Conservation (phyloP, 2,329 filamentous ascomycete species). For the Cercospora citrullina region DNA sequence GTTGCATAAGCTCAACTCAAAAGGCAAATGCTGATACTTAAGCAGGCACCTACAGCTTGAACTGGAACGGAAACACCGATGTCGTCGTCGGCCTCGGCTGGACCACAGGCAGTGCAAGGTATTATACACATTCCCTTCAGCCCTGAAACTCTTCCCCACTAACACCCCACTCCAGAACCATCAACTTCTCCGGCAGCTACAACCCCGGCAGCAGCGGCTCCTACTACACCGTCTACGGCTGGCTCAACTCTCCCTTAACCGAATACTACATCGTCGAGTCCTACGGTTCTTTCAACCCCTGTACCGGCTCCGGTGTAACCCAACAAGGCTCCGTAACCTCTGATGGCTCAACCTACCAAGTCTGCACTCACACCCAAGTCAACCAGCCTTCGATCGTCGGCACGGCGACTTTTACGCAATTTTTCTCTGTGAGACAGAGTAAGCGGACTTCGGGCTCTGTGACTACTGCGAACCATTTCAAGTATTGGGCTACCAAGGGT, state of each 20-base stretch:
- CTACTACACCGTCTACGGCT: slow-evolving; percentile 60
- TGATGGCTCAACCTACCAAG: slow-evolving; percentile 56
- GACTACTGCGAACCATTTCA: slow-evolving; percentile 54
- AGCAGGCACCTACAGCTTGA: slow-evolving; percentile 50
- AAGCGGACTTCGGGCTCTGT: slow-evolving; percentile 56
- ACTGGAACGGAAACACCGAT: slow-evolving; percentile 49
- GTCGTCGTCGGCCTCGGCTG: slow-evolving; percentile 60
- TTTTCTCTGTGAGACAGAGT: slow-evolving; percentile 53
- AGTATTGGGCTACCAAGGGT: slow-evolving; percentile 48
- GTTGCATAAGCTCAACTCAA: neutral
- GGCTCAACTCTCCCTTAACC: slow-evolving; percentile 54
- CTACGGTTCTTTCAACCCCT: slow-evolving; percentile 51
- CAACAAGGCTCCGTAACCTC: slow-evolving; percentile 53
- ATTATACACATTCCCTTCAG: neutral
- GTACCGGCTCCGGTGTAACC: slow-evolving; percentile 45
- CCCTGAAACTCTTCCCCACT: neutral
- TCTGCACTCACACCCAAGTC: slow-evolving; percentile 52
- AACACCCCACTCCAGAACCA: slow-evolving; percentile 17
- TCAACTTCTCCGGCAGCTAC: slow-evolving; percentile 28
- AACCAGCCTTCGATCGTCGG: slow-evolving; percentile 51
- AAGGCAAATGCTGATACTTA: neutral
- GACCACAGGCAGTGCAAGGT: slow-evolving; percentile 38
- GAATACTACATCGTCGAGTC: slow-evolving; percentile 58
- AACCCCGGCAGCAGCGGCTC: slow-evolving; percentile 40
- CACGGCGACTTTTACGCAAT: slow-evolving; percentile 54